phyloP scores from a whole-genome alignment of 1,139 yeast genomes.

The Yamadazyma oceani region DNA sequence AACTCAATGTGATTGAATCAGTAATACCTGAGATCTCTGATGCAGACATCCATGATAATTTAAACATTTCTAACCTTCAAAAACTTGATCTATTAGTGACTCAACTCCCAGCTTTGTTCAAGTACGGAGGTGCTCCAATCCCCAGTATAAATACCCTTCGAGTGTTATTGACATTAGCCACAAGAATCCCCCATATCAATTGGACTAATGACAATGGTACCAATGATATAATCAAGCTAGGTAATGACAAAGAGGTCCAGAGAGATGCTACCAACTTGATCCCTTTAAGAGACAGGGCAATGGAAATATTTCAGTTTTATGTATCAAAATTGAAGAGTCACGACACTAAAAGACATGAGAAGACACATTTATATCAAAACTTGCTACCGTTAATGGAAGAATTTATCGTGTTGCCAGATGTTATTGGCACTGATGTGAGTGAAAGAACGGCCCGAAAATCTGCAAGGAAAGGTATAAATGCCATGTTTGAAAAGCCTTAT shows the following conservation, averaged over 20 bases:
- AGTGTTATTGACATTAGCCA: slow-evolving; percentile 32
- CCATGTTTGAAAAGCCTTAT: background rate
- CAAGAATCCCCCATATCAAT: slow-evolving; percentile 27
- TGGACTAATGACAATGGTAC: slow-evolving; percentile 24
- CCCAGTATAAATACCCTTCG: slow-evolving; percentile 25
- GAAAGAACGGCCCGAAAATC: slow-evolving; percentile 7
- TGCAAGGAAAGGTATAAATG: slow-evolving; percentile 1
- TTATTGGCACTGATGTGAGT: background rate
- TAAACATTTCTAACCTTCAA: slow-evolving; percentile 26
- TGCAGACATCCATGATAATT: slow-evolving; percentile 8
- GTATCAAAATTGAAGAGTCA: background rate
- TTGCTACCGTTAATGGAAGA: background rate
- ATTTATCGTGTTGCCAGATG: slow-evolving; percentile 1
- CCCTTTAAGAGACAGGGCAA: slow-evolving; percentile 24
- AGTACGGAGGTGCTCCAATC: background rate
- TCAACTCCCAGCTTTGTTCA: slow-evolving; percentile 26
- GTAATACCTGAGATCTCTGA: slow-evolving; percentile 9
- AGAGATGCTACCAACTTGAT: slow-evolving; percentile 19
- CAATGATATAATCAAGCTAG: slow-evolving; percentile 21
- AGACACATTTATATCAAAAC: background rate
- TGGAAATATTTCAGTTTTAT: slow-evolving; percentile 18
- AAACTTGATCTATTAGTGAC: slow-evolving; percentile 33
- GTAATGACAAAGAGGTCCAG: slow-evolving; percentile 21
- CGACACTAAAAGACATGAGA: background rate
- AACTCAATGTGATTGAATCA: background rate